These are phyloP conservation scores for Brasilioporus rufonigricans DNA, from an alignment of 768 basidiomycete genomes.

Conservation along the genomic window DNA sequence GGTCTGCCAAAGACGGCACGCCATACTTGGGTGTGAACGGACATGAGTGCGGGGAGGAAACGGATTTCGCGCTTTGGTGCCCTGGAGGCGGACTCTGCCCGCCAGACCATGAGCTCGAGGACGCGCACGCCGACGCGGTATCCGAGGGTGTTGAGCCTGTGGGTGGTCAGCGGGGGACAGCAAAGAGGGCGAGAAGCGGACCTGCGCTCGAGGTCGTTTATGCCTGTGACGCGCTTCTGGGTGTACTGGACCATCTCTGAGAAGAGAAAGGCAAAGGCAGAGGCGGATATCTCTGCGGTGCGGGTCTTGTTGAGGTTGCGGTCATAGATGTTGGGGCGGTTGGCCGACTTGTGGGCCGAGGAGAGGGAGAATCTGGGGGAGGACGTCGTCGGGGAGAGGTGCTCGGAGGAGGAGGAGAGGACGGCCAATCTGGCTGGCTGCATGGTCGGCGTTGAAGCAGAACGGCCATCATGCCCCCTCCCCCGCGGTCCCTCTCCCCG, in stretches of 20 bases:
- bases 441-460: not conserved
- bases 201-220: slow-evolving; percentile 94
- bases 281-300: slow-evolving; percentile 75
- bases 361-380: slow-evolving; percentile 72
- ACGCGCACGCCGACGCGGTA: slow-evolving; percentile 89
- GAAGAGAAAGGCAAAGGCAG: slow-evolving; percentile 88
- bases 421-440: slow-evolving; percentile 1
- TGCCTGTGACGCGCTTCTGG: slow-evolving; percentile 91
- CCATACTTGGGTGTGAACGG: slow-evolving; percentile 95
- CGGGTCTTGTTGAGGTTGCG: slow-evolving; percentile 86
- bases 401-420: not conserved
- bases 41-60: slow-evolving; percentile 88
- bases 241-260: slow-evolving; percentile 95
- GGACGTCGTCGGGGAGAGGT: slow-evolving; percentile 46
- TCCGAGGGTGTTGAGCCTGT: slow-evolving; percentile 86
- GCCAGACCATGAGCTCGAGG: slow-evolving; percentile 83
- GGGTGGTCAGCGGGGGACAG: not conserved
- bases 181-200: slow-evolving; percentile 32
- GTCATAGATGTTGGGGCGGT: slow-evolving; percentile 83
- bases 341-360: slow-evolving; percentile 40
- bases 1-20: slow-evolving; percentile 89
- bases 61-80: slow-evolving; percentile 91
- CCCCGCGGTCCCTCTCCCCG: slow-evolving; percentile 47
- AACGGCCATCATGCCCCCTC: slow-evolving; percentile 42
- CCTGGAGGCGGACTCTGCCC: slow-evolving; percentile 73